Base-by-base conservation (phyloP, 306 rosid species). In the Citrullus amarus region DNA sequence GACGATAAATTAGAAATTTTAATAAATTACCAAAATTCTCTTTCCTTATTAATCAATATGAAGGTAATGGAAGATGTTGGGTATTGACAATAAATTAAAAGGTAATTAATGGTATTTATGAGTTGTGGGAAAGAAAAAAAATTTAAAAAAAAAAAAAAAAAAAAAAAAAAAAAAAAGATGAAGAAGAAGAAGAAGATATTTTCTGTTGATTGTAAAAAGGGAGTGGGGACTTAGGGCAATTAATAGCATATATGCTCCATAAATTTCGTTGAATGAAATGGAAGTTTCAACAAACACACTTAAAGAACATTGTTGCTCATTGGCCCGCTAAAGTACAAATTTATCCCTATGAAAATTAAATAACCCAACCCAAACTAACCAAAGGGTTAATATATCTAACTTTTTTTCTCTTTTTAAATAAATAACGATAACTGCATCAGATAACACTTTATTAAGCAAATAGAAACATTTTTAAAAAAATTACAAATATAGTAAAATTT, bases 171-270 rank as follows among this genome's bases (percentile, higher is more conserved):
- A 60, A 9, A 10, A 46, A 48, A 4, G 2, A 15, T 0, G 28
- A 25, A 25, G 28, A 25, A 25, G 28, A 25, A 63, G 5, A 30
- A 39, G 15, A 63, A 63, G 66, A 60, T 60, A 60, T 60, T 60
- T 60, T 60, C 2, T 60, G 66, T 60, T 60, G 66, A 25, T 60
- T 60, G 66, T 25, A 60, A 11, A 67, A 39, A 69, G 77, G 77
- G 41, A 53, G 78, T 30, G 60, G 78, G 78, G 78, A 9, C 62
- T 53, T 17, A 0, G 39, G 44, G 61, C 30, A 51, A 73, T 73
- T 28, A 73, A 73, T 73, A 50, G 12, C n/a, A 70, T 46, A 70
- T 70, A 70, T 70, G 39, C 76, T 70, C 57, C 39, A 70, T 70
- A 70, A 70, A 70, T 70, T 70, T 70, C 13, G 76, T 70, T 70